Evolutionary conservation across 2,329 filamentous ascomycete genomes (phyloP), one percentile per base, ranked within the genome.

Genomic region (Escovopsis sp.): DNA sequence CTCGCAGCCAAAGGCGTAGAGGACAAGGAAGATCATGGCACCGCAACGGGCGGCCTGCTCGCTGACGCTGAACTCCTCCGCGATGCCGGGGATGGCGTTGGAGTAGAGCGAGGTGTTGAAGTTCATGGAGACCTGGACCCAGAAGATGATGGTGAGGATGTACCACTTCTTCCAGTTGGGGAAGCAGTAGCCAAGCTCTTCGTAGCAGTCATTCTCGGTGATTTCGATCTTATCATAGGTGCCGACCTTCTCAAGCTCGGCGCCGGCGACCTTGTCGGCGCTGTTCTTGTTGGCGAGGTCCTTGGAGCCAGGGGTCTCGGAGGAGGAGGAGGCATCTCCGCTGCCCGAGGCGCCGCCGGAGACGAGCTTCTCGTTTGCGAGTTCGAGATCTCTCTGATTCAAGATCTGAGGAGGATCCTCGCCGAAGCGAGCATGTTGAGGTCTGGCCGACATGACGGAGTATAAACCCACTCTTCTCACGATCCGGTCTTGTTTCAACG

Each of bases 1-100:
- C 59, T 91, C 85, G 57, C 85, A 91, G 31, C 85, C 85, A 56
- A 91, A 88, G 32, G 84, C 84, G 57, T 93, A 91, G 2, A 79
- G 60, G 39, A 91, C 71, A 33, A 93, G 63, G 63, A 89, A 91
- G 47, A 87, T 74, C 63, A 83, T 80, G 45, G 83, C 81, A 55
- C 84, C 84, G 43, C 75, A 72, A 42, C 83, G 74, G 5, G 79
- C 83, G 4, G 72, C 76, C 57, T 85, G 81, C 25, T 65, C 64
- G 46, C 76, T 81, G 46, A 89, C 78, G 37, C 62, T 50, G 49
- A 84, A 91, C 46, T 86, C 71, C 15, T 78, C 64, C 0, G 72
- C 65, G 39, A 86, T 83, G 20, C 80, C 79, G 1, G 57, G 54
- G 25, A 82, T 64, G 37, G 74, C 81, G 50, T 84, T 84, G 16